Evolutionary conservation across 495 filamentous ascomycete genomes (phyloP).

Genomic region (Niebla homalea): DNA sequence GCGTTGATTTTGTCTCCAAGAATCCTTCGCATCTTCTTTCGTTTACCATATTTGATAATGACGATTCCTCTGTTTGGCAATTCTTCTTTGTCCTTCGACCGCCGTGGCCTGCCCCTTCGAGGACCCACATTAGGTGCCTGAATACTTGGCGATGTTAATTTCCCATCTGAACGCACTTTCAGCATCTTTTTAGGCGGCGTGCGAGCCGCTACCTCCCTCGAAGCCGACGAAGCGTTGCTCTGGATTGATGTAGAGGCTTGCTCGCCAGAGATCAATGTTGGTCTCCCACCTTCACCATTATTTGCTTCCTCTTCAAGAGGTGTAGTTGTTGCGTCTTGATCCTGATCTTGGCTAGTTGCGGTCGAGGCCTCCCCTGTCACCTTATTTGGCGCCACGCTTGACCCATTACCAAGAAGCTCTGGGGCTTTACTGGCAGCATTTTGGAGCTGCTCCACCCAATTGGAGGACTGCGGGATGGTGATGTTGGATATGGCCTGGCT

Average conservation of each 20-base stretch:
- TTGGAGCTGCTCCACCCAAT: conserved; percentile 8
- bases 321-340: not conserved
- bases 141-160: conserved; percentile 37
- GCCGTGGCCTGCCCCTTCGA: conserved; percentile 21
- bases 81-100: conserved; percentile 11
- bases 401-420: not conserved
- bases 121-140: conserved; percentile 17
- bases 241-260: not conserved
- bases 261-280: too few species aligned
- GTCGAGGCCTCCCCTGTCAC: not conserved
- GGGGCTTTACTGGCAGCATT: conserved; percentile 1
- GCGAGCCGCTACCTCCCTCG: not conserved
- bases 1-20: conserved; percentile 37
- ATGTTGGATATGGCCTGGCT: not conserved
- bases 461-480: not conserved
- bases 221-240: not conserved
- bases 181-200: conserved; percentile 29
- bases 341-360: not conserved
- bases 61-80: conserved; percentile 22
- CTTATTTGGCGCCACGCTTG: too few species aligned
- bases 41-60: conserved; percentile 32
- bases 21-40: conserved; percentile 10
- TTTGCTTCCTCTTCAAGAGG: not conserved
- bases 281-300: not conserved
- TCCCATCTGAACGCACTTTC: conserved; percentile 42